phyloP scores from a whole-genome alignment of 2,329 filamentous ascomycete species.

The Gyromitra esculenta region DNA sequence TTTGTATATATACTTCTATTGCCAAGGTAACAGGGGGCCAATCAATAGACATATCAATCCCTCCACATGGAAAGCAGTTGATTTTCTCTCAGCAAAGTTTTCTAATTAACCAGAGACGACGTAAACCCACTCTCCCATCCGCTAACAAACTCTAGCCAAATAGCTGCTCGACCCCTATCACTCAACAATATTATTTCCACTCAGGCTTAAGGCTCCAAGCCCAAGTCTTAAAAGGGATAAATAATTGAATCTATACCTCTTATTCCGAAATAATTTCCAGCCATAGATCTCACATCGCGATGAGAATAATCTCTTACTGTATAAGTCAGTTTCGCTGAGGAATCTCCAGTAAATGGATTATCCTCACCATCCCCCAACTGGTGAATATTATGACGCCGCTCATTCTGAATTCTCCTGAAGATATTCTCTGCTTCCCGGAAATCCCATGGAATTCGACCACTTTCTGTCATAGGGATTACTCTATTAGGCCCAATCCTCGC shows the following conservation, averaged over 20 bases:
- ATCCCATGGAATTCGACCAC: constrained; percentile 3
- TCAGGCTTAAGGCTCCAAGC: background rate
- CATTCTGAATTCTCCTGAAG: constrained; percentile 7
- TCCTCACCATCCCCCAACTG: background rate
- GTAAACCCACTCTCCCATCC: background rate
- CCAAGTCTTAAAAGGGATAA: background rate
- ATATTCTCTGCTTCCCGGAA: constrained; percentile 11
- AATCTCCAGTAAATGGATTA: too few species aligned
- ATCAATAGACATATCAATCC: background rate
- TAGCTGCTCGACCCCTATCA: background rate
- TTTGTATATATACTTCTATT: background rate
- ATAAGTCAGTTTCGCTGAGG: background rate
- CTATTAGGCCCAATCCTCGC: constrained; percentile 5
- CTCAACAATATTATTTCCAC: background rate
- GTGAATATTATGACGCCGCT: background rate
- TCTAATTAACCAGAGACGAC: background rate
- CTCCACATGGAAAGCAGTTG: background rate
- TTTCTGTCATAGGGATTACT: constrained; percentile 2
- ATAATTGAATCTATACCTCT: background rate
- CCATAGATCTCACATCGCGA: background rate
- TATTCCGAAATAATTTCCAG: background rate
- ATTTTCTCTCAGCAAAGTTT: background rate
- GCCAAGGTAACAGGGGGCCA: background rate
- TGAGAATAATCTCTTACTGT: background rate
- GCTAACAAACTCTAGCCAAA: background rate